phyloP scores from a whole-genome alignment of 2,329 filamentous ascomycete species.

The Aspergillus fischeri region DNA sequence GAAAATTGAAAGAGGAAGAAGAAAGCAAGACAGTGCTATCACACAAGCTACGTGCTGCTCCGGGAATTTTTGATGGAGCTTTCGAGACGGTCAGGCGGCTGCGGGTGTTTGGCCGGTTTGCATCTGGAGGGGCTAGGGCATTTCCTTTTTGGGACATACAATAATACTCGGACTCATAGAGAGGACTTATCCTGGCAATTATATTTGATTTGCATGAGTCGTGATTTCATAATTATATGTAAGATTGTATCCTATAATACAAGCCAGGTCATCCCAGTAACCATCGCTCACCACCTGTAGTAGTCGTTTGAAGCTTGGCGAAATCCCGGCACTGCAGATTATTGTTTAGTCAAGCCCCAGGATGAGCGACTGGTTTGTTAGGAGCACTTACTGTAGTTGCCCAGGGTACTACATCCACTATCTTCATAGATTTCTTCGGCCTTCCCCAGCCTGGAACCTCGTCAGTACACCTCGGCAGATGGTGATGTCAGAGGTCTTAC shows the following conservation, averaged over 20 bases:
- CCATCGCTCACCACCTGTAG: constrained; percentile 9
- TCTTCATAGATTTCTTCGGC: constrained; percentile 38
- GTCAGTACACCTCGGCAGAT: constrained; percentile 11
- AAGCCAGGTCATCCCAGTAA: background rate
- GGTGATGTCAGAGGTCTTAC: constrained; percentile 24
- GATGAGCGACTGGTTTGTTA: background rate
- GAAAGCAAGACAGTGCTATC: constrained; percentile 6
- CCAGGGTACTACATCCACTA: constrained; percentile 33
- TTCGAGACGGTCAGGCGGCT: constrained; percentile 23
- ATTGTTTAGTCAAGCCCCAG: constrained; percentile 1
- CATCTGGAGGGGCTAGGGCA: constrained; percentile 30
- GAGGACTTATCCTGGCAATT: background rate
- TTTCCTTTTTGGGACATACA: constrained; percentile 7
- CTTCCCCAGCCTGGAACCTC: constrained; percentile 32
- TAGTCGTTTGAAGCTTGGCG: constrained; percentile 13
- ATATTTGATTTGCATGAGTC: background rate
- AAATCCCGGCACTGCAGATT: constrained; percentile 18
- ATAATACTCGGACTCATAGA: background rate
- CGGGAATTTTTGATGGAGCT: constrained; percentile 38
- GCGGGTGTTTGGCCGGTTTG: constrained; percentile 37
- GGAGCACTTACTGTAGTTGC: constrained; percentile 24
- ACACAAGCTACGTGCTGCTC: constrained; percentile 20
- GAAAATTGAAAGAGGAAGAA: constrained; percentile 8
- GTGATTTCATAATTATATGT: background rate
- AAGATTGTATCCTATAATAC: background rate